Base-by-base conservation (phyloP, 208 protist genomes). In the Crithidia fasciculata region DNA sequence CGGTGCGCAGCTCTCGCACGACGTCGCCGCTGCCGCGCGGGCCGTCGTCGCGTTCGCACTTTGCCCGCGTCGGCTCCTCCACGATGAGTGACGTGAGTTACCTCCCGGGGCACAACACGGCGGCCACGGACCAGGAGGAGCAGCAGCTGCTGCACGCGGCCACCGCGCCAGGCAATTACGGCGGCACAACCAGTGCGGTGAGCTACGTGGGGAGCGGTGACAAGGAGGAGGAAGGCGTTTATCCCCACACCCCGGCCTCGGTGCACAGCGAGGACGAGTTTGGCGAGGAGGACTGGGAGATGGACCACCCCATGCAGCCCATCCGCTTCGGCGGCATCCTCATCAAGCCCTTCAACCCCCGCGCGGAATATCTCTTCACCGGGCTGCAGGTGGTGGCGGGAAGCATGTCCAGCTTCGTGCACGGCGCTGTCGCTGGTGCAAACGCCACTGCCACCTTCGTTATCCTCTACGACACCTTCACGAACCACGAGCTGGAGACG, bases 321-420 rank as follows among this genome's bases (percentile, higher is more conserved):
- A 95, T 92, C 47, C 76, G 69, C 61, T 90, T 95, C 70, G 82
- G 86, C 37, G 87, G 84, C 45, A 59, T 90, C 28, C 77, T 88
- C 43, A 87, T 95, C 66, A 93, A 92, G 64, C 86, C 88, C 19
- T 95, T 95, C 78, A 95, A 93, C 76, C 91, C 91, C 8, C 88
- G 85, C 28, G 88, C 91, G 4, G 86, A 95, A 84, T 92, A 87
- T 73, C 83, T 95, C 57, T 95, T 92, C 76, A 94, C 91, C 41
- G 80, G 81, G 2, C 74, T 94, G n/a, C 88, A 95, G 81, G 88
- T 95, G 37, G 87, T 95, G 40, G 91, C 91, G 0, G 91, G 91
- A 36, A 90, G 87, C 70, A 94, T 95, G 80, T 94, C 88, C 6
- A 94, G 87, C 70, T 95, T 93, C 59, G 88, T 95, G 19, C 91